phyloP scores from a whole-genome alignment of 345 rosid genomes.

The Geranium brycei region DNA sequence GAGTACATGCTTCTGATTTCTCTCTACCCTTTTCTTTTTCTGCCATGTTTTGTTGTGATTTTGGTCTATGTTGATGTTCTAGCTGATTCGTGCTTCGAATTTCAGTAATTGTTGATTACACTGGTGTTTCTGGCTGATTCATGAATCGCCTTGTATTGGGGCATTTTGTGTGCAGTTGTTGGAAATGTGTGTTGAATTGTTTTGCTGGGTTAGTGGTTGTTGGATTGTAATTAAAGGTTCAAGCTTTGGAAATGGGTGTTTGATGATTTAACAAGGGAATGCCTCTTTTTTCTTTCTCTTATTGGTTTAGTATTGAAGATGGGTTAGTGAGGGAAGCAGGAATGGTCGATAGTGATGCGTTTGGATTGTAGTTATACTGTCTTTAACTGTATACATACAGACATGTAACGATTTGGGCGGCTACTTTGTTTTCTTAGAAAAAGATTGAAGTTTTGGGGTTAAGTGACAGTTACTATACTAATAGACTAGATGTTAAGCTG shows the following conservation, averaged over 20 bases:
- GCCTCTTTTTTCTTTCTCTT: neutral
- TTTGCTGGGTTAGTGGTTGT: no score
- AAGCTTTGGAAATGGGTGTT: no score
- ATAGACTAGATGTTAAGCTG: no score
- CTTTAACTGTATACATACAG: neutral
- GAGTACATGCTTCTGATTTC: constrained; percentile 12
- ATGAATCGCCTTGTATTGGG: neutral
- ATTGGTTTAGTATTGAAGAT: neutral
- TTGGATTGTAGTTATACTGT: neutral
- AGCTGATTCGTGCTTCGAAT: no score
- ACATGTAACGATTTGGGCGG: neutral
- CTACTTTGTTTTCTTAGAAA: no score
- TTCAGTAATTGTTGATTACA: no score
- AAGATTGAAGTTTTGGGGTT: neutral
- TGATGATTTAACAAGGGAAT: no score
- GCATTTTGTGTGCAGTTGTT: neutral
- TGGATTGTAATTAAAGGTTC: no score
- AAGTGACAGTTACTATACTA: neutral
- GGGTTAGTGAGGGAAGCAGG: neutral
- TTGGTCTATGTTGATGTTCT: no score
- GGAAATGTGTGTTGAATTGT: neutral
- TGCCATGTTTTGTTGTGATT: neutral
- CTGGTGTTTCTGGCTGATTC: no score
- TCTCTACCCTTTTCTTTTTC: neutral
- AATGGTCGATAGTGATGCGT: neutral